Percentiles rank a stretch among this genome's conserved stretches.
phyloP scores from a whole-genome alignment of 176 grass and related monocot species.

The Phoenix dactylifera region DNA sequence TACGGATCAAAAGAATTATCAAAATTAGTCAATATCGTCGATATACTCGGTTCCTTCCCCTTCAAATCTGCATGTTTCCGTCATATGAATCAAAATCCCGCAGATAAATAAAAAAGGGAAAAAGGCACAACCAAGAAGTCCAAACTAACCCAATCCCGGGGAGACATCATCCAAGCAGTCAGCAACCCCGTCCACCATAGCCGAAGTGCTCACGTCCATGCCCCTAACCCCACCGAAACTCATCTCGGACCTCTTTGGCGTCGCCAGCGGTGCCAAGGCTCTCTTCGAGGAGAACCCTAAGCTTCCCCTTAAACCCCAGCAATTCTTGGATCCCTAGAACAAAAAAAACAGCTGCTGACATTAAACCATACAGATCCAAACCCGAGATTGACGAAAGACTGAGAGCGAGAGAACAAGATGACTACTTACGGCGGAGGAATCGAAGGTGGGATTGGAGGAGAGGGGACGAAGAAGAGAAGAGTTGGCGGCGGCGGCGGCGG shows the following conservation, averaged over 20 bases:
- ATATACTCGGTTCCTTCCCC: slow-evolving; percentile 61
- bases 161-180: slow-evolving; percentile 12
- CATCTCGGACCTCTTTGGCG: slow-evolving; percentile 1
- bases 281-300: neutral
- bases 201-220: slow-evolving; percentile 4
- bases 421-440: too few species aligned
- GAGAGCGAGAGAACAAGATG: too few species aligned
- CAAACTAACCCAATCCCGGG: slow-evolving; percentile 6
- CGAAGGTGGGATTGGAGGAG: too few species aligned
- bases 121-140: neutral
- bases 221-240: neutral
- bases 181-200: slow-evolving; percentile 1
- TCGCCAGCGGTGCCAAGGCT: neutral
- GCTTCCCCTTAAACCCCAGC: neutral
- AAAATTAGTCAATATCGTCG: slow-evolving; percentile 68
- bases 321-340: too few species aligned
- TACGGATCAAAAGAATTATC: slow-evolving; percentile 83
- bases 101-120: neutral
- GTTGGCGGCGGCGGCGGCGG: too few species aligned
- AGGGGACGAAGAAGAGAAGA: too few species aligned
- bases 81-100: neutral
- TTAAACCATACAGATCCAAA: too few species aligned
- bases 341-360: too few species aligned
- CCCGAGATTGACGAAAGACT: too few species aligned
- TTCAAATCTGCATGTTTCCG: slow-evolving; percentile 23